Base-by-base conservation (phyloP, 176 grass and related monocot genomes). In the Cymbopogon citratus region DNA sequence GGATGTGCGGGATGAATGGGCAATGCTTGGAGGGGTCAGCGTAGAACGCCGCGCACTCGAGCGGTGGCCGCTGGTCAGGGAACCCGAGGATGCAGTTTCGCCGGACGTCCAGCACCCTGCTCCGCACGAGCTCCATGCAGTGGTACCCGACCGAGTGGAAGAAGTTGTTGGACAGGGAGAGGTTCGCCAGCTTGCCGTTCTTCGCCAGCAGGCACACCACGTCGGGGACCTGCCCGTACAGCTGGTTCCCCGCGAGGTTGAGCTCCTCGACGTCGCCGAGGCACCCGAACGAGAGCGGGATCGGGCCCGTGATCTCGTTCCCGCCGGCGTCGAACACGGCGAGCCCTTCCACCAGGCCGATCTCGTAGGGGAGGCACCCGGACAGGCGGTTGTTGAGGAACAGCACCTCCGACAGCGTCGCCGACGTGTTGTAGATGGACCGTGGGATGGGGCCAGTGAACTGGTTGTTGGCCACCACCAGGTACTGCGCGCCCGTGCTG, bases 211-310 rank as follows among this genome's bases (percentile, higher is more conserved):
- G 39, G 85, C 91, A 97, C 9, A 97, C 9, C 62, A 89, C 87
- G 71, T 97, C 94, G 44, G 94, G 94, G 34, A 97, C 76, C 46
- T 63, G 60, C 2, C 94, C 94, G 74, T 94, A 94, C 41, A 97
- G 87, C 71, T 78, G 75, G 70, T 94, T 97, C 1, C 71, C 10
- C 23, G 91, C 94, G 1, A 97, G 84, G 84, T 93, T 97, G 56
- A 97, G 84, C 67, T 87, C 81, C 79, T 97, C 74, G 2, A 84
- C 74, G 19, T 12, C 63, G 26, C 29, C 73, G 7, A 97, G 91
- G 86, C 94, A 97, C 13, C 94, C 94, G 51, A 91, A 91, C 5
- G 94, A 97, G n/a, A 89, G 75, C 15, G 94, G 94, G 40, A 97
- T 91, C 2, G 87, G 94, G 0, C 94, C 94, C 0, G 85, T 80